Conservation (phyloP, 1,139 yeast genomes). For the Debaryomycetaceae sp. region DNA sequence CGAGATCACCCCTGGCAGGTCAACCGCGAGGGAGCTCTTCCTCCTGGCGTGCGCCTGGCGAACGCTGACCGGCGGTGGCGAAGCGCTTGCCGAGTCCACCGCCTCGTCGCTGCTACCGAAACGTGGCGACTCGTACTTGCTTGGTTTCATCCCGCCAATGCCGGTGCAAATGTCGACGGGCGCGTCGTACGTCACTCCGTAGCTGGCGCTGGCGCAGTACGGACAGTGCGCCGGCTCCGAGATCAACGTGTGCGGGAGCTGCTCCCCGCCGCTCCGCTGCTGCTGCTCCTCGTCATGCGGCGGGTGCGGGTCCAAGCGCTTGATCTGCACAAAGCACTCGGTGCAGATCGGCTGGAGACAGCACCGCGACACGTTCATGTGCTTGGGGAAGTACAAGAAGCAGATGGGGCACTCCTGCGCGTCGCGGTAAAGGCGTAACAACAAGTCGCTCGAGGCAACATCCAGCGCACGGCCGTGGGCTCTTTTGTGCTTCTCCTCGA, state of each 20-base stretch:
- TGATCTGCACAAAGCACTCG: constrained; percentile 95
- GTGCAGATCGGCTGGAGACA: constrained; percentile 93
- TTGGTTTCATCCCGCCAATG: constrained; percentile 41
- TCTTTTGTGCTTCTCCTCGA: constrained; percentile 32
- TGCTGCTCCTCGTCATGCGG: constrained; percentile 62
- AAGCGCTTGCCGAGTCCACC: not conserved
- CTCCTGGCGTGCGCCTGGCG: constrained; percentile 17
- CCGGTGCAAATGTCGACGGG: constrained; percentile 56
- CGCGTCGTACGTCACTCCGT: constrained; percentile 77
- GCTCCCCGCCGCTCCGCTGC: not conserved
- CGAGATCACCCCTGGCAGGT: constrained; percentile 64
- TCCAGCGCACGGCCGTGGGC: constrained; percentile 12
- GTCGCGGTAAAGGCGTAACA: constrained; percentile 50
- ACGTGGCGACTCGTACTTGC: constrained; percentile 20
- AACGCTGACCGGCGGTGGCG: constrained; percentile 9
- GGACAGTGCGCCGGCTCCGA: constrained; percentile 93
- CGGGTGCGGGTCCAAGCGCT: constrained; percentile 90
- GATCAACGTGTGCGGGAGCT: constrained; percentile 58
- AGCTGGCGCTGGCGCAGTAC: constrained; percentile 83
- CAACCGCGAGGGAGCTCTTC: constrained; percentile 51
- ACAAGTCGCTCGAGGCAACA: constrained; percentile 28
- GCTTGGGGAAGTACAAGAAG: constrained; percentile 77
- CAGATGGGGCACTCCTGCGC: constrained; percentile 92
- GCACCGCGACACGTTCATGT: constrained; percentile 79
- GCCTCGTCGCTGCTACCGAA: constrained; percentile 3